These are phyloP conservation scores for Venturia aucupariae DNA, from an alignment of 2,329 filamentous ascomycete species.

Conservation along the genomic window DNA sequence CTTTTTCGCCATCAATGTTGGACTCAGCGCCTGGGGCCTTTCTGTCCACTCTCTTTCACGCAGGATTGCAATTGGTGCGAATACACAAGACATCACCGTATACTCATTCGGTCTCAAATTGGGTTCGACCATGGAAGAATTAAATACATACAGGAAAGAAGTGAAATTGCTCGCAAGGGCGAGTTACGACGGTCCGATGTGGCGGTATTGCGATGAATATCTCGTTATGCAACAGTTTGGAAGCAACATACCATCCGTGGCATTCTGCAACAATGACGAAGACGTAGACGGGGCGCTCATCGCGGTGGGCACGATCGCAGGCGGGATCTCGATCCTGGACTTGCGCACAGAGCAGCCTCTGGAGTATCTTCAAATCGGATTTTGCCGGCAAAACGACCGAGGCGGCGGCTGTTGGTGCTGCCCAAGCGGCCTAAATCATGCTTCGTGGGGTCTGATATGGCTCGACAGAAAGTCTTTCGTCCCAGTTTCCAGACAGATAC, in stretches of 20 bases:
- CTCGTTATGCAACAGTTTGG: conserved; percentile 2
- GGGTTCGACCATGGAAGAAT: neutral
- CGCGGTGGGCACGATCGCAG: conserved; percentile 47
- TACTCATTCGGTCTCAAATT: conserved; percentile 44
- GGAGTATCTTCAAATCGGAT: neutral
- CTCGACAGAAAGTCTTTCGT: conserved; percentile 11
- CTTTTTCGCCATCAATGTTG: conserved; percentile 71
- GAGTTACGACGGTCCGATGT: neutral
- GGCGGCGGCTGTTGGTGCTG: neutral
- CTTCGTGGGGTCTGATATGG: conserved; percentile 12
- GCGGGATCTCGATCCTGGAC: conserved; percentile 41
- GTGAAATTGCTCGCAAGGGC: neutral
- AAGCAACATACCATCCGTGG: conserved; percentile 48
- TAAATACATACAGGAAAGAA: too few relatives aligned
- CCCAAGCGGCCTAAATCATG: neutral
- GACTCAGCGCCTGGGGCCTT: conserved; percentile 76
- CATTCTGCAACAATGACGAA: conserved; percentile 49
- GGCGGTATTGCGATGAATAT: neutral
- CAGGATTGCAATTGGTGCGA: conserved; percentile 77
- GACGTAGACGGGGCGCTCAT: conserved; percentile 42
- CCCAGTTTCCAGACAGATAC: neutral
- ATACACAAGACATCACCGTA: conserved; percentile 51
- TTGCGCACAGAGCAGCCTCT: conserved; percentile 18
- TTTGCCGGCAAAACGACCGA: neutral
- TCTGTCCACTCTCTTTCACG: conserved; percentile 74